Evolutionary conservation across 441 rosid species (phyloP), one percentile per base, ranked within the genome.

Genomic region (Capsella rubella): DNA sequence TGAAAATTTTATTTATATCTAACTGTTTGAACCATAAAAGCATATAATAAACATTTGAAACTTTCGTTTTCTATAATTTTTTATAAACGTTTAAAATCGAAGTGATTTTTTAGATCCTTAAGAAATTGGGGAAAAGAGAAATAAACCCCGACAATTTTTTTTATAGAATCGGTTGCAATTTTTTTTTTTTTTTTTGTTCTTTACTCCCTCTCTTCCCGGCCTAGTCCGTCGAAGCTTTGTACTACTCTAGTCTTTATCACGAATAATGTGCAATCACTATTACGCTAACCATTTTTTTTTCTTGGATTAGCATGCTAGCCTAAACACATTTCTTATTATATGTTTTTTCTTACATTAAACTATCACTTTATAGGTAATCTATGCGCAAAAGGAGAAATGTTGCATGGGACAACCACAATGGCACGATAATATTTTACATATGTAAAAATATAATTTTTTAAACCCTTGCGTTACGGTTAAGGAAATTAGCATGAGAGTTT

Each of bases 101-200:
- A 11, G 32, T 27, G 32, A 29, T 10, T 21, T 25, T 51, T 51
- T 51, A 53, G 37, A 54, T 54, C 59, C 59, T 53, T 54, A 28
- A 15, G 43, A 57, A 34, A 57, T 34, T 2, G 46, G 29, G 55
- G 64, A 69, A 3, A 69, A 18, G 54, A 56, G 55, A 57, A 46
- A 57, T 21, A 21, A 21, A 21, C 25, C 15, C 34, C 34, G 8
- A 34, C 37, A 34, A 34, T 0, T 34, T 34, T 34, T 34, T 34
- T 31, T 31, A 35, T 6, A 16, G 21, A 58, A 14, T 27, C 27
- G 28, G 50, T 58, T n/a, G 15, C 57, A 35, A 5, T 4, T 50
- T 37, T 49, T 46, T 46, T 7, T 3, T 15, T 27, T 13, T 50
- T 58, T 34, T n/a, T n/a, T n/a, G n/a, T n/a, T 29, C 31, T 70